A percentile compares a stretch with the other conserved stretches of the same genome.
Evolutionary conservation across 495 filamentous ascomycete species (phyloP).

Genomic region (Tuber magnatum): DNA sequence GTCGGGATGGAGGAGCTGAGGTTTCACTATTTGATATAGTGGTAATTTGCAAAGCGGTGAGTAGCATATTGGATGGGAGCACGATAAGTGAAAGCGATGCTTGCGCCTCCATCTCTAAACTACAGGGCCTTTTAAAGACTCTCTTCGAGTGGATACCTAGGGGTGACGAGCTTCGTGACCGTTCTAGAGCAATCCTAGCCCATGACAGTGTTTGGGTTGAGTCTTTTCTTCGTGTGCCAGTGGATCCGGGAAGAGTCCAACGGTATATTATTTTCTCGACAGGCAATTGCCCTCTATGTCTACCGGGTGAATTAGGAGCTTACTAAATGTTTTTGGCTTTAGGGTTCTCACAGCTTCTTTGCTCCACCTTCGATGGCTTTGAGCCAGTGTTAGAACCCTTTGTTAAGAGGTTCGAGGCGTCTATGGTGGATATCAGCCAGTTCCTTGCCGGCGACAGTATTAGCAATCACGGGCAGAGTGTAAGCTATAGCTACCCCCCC

Average conservation of each 20-base stretch:
- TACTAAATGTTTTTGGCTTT: slow-evolving; percentile 13
- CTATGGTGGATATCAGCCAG: slow-evolving; percentile 15
- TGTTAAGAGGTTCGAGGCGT: slow-evolving; percentile 15
- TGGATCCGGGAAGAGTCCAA: slow-evolving; percentile 5
- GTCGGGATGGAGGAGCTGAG: slow-evolving; percentile 21
- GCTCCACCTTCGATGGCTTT: slow-evolving; percentile 13
- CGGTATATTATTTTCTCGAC: slow-evolving; percentile 28
- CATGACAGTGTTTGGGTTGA: slow-evolving; percentile 6
- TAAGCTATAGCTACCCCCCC: not conserved
- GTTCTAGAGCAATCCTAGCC: slow-evolving; percentile 20
- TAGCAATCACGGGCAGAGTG: not conserved
- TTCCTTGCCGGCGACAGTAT: slow-evolving; percentile 15
- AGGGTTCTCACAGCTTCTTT: slow-evolving; percentile 31
- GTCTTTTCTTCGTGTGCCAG: slow-evolving; percentile 15
- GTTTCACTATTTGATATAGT: slow-evolving; percentile 34
- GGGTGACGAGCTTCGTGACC: slow-evolving; percentile 15
- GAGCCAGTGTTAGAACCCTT: slow-evolving; percentile 19
- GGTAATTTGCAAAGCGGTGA: slow-evolving; percentile 20
- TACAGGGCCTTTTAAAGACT: slow-evolving; percentile 15
- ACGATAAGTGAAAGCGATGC: slow-evolving; percentile 21
- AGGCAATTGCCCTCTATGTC: slow-evolving; percentile 1
- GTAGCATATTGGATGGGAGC: slow-evolving; percentile 14
- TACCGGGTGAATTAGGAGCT: not conserved
- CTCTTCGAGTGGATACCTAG: slow-evolving; percentile 10
- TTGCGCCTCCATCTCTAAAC: slow-evolving; percentile 13